A percentile compares a stretch with the other conserved stretches of the same genome.
phyloP scores from a whole-genome alignment of 495 filamentous ascomycete genomes.

The Lasiosphaeria ovina region DNA sequence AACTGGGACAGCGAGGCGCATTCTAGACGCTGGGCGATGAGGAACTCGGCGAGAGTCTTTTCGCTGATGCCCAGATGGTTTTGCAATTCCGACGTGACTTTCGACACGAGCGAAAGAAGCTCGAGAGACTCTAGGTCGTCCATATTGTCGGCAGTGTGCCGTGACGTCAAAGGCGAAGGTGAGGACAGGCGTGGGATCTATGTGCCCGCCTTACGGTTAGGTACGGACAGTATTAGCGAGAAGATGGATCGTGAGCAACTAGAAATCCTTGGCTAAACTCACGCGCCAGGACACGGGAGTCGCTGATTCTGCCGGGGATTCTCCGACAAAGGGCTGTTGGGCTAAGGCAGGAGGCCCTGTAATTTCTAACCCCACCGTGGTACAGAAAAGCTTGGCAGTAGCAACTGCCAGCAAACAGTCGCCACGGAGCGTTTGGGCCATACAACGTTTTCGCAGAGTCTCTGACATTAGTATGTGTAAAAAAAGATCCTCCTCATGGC shows the following conservation, averaged over 20 bases:
- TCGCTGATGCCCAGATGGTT: slow-evolving; percentile 93
- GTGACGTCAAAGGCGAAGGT: not conserved
- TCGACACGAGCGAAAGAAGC: slow-evolving; percentile 87
- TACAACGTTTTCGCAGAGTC: no score
- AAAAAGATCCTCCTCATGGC: no score
- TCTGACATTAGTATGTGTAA: no score
- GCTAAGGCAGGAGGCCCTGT: not conserved
- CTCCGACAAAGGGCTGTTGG: not conserved
- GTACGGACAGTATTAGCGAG: no score
- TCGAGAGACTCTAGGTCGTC: slow-evolving; percentile 89
- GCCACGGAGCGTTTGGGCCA: no score
- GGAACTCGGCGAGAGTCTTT: slow-evolving; percentile 91
- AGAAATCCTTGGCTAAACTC: no score
- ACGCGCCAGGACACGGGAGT: no score
- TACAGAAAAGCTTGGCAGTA: no score
- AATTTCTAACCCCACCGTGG: no score
- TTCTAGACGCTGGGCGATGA: slow-evolving; percentile 86
- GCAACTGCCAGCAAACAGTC: no score
- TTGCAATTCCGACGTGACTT: slow-evolving; percentile 88
- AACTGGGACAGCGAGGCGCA: slow-evolving; percentile 67
- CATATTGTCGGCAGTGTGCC: slow-evolving; percentile 51
- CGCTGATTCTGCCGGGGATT: not conserved
- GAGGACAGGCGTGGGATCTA: not conserved
- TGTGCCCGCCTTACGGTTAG: no score
- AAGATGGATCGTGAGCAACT: no score